Conservation (phyloP, 345 rosid genomes). For the Corchorus olitorius region DNA sequence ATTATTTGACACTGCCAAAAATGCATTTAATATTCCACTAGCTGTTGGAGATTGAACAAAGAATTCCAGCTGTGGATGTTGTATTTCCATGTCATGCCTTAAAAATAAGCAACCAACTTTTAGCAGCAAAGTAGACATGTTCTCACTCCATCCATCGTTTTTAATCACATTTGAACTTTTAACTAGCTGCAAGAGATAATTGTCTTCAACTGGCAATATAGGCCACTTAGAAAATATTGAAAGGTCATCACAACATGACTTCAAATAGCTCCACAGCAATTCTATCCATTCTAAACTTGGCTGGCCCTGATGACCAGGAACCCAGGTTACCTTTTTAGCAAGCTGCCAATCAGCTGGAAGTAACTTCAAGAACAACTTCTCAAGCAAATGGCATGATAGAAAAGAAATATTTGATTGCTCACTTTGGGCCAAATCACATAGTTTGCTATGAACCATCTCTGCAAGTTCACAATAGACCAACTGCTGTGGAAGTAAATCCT, state of each 20-base stretch:
- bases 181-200: conserved; percentile 63
- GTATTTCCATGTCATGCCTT: conserved; percentile 60
- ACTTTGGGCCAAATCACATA: conserved; percentile 71
- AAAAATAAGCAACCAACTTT: conserved; percentile 87
- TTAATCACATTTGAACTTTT: conserved; percentile 72
- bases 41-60: conserved; percentile 95
- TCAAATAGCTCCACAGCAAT: conserved; percentile 77
- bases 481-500: conserved; percentile 76
- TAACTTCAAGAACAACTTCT: conserved; percentile 79
- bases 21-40: conserved; percentile 71
- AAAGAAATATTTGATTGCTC: conserved; percentile 70
- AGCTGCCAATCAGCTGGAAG: conserved; percentile 90
- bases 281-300: conserved; percentile 82
- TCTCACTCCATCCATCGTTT: conserved; percentile 95
- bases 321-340: conserved; percentile 70
- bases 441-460: conserved; percentile 59
- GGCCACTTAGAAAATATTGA: conserved; percentile 92
- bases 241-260: conserved; percentile 78
- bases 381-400: conserved; percentile 80
- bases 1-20: conserved; percentile 56
- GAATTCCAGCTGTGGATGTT: conserved; percentile 77
- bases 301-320: conserved; percentile 76
- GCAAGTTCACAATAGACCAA: conserved; percentile 72
- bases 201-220: conserved; percentile 81
- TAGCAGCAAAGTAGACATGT: conserved; percentile 79